Base-by-base conservation (phyloP, 495 filamentous ascomycete species). In the Sordaria brevicollis region DNA sequence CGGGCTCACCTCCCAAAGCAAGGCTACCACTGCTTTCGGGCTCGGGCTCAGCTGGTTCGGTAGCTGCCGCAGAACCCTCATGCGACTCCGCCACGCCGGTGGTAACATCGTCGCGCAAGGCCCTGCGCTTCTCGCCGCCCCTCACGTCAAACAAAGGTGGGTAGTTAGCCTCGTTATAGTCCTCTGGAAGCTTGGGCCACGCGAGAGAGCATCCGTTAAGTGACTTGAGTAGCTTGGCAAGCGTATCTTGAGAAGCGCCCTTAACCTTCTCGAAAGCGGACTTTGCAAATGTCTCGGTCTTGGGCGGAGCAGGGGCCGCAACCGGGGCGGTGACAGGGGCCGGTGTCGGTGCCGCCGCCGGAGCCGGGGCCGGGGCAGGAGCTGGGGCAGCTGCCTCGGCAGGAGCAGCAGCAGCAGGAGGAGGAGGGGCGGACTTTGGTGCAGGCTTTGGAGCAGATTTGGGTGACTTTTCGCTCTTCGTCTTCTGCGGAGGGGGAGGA, bases 1-100 rank as follows among this genome's bases (percentile, higher is more conserved):
- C 94, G 0, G 93, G 93, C 74, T 97, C 93, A 9, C 94, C 94
- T 67, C 94, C 94, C 19, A 97, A 84, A 68, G 94, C 93, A 37
- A 96, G 84, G 76, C 94, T 97, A 11, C 83, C 83, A 65, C 93
- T 92, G 76, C 90, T 92, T 75, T 93, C 92, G 3, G 88, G 87
- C 62, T 87, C 85, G 41, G 77, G 80, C 62, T 84, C 83, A 0
- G 83, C 83, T 6, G 79, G 77, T 36, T 79, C 81, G 10, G 75
- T 72, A 19, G 75, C 75, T 13, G 80, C 81, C 8, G 74, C 71
- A 15, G 70, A 79, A 78, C 78, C 89, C 67, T 92, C 88, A 21
- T 80, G 81, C 38, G 90, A 87, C 13, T 80, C 78, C 71, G 90
- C 84, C 31, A 89, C 80, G 71, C 88, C 87, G 5, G 76, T 75